Base-by-base conservation (phyloP, 2,329 filamentous ascomycete species). In the Diaporthe vexans region DNA sequence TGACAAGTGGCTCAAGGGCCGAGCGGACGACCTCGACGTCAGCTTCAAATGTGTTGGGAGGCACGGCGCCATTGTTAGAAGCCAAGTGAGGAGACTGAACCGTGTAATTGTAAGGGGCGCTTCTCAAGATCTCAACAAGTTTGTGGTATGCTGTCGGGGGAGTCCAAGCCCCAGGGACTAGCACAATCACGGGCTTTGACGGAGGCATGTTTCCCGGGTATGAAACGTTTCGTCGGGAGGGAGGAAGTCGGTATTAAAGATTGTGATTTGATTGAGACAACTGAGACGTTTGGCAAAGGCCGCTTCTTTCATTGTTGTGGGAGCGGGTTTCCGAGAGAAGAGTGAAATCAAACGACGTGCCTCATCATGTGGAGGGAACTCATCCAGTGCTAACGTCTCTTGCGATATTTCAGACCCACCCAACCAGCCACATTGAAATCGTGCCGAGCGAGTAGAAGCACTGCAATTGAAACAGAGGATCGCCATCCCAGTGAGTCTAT, bases 141-240 rank as follows among this genome's bases (percentile, higher is more conserved):
- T 70, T 70, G 67, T 70, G 52, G 21, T 70, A 70, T 70, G 67
- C n/a, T n/a, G 52, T 7, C 21, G 67, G 67, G 26, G 65, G 37
- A 10, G 67, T 70, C 67, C 51, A 70, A 13, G 67, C 67, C n/a
- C 67, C 67, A 43, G 67, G 67, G 67, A 70, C 67, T 15, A 70
- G 37, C 26, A 70, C 51, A 21, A 70, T 40, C 9, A 46, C 19
- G 52, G 67, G 51, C 46, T n/a, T 48, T 48, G 19, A 48, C 6
- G 46, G 17, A 48, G 46, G 21, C 46, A 48, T 48, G 19, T 21
- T 21, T 48, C 9, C 7, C 1, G 19, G 46, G 46, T 48, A 48
- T 48, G 46, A 0, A 48, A 21, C n/a, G 0, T 17, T 21, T 48
- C 19, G 7, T n/a, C n/a, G 46, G 46, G 19, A 8, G 46, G 21